Base-by-base conservation (phyloP, 768 basidiomycete species). In the Kwoniella sp. region DNA sequence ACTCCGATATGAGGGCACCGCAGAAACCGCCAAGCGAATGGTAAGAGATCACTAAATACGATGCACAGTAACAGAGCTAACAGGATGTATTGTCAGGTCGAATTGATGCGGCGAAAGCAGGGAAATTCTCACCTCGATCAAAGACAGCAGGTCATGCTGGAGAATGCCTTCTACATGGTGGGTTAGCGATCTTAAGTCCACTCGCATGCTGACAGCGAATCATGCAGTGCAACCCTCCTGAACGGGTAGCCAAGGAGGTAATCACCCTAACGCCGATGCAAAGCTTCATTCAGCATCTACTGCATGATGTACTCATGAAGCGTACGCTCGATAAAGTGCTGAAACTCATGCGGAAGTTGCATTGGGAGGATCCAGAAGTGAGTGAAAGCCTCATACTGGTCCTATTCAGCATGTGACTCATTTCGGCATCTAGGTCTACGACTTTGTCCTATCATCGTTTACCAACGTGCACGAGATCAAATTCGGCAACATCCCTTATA, bases 391-490 rank as follows among this genome's bases (percentile, higher is more conserved):
- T 25, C 20, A 15, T 6, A 14, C 20, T 9, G 1, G 6, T 23
- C 1, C 25, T 19, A 15, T 10, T 26, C 5, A 26, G 19, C n/a
- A 38, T n/a, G 31, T 39, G 19, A 48, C 29, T 22, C 23, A 25
- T 3, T 14, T 19, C 11, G 56, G 75, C 20, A 67, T 28, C 2
- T 37, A 78, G 76, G 77, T 86, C 26, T 80, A 81, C 32, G 79
- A 79, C 23, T 81, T 81, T 20, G 78, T 98, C 6, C 84, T 86
- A 76, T 88, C 88, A 69, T 82, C 88, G 33, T 99, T 99, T 77
- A 88, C 88, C n/a, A 93, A 95, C 66, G 87, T 93, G 2, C 95
- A 93, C 91, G 98, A 98, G 72, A 82, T 96, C 76, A 93, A 90
- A 67, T 98, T 86, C 69, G 80, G 84, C 53, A 93, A 88, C 66